Percentiles rank a stretch among this genome's conserved stretches.
Evolutionary conservation across 805 yeast species (phyloP).

Genomic region (Schwanniomyces sp.): DNA sequence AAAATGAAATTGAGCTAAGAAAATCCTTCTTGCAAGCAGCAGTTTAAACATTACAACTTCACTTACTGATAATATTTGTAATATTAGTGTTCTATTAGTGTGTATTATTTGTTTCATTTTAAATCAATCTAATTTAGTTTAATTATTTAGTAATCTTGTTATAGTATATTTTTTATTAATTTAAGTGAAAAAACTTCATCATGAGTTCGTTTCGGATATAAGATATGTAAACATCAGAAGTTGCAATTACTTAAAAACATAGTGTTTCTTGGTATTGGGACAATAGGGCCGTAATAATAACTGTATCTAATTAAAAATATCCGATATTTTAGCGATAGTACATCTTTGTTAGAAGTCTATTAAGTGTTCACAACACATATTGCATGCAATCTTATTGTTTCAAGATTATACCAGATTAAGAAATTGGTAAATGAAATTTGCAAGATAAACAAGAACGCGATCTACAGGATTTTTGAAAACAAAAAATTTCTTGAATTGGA

Average conservation of each 20-base stretch:
- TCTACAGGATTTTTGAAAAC: background rate
- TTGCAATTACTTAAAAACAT: too few species aligned
- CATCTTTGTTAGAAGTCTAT: too few species aligned
- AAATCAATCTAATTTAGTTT: background rate
- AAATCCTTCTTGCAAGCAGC: conserved; percentile 9
- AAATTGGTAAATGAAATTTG: background rate
- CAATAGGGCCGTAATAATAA: background rate
- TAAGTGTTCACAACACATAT: too few species aligned
- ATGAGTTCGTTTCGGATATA: background rate
- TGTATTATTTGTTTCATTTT: background rate
- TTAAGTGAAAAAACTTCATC: background rate
- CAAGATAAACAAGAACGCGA: background rate
- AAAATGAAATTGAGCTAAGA: conserved; percentile 7
- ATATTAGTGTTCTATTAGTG: background rate
- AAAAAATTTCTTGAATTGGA: conserved; percentile 3
- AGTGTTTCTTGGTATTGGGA: too few species aligned
- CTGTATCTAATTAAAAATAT: too few species aligned
- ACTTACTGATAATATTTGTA: background rate
- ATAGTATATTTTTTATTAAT: background rate
- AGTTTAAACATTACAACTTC: background rate
- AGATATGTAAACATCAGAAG: too few species aligned
- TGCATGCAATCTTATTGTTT: too few species aligned
- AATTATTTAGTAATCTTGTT: background rate
- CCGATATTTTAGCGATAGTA: too few species aligned
- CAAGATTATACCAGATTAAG: background rate